phyloP scores from a whole-genome alignment of 345 rosid species.

The Lepidium sativum region DNA sequence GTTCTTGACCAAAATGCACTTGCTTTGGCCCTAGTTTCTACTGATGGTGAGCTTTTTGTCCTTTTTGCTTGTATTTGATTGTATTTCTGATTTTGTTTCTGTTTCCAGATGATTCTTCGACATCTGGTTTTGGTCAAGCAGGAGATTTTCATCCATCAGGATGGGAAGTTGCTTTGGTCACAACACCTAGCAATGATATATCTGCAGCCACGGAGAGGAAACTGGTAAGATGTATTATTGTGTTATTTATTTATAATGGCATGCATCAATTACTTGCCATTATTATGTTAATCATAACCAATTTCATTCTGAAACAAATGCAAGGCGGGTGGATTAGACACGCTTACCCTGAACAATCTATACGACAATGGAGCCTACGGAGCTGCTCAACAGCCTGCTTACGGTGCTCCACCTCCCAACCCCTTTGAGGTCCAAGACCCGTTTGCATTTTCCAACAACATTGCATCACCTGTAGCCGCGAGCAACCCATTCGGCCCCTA shows the following conservation, averaged over 20 bases:
- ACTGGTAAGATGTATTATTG: conserved; percentile 43
- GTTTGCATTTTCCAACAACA: conserved; percentile 38
- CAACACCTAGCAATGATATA: conserved; percentile 57
- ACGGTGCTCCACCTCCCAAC: conserved; percentile 56
- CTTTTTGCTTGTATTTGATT: background rate
- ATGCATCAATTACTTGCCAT: background rate
- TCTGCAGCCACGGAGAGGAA: conserved; percentile 63
- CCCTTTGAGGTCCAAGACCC: conserved; percentile 77
- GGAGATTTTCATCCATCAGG: conserved; percentile 57
- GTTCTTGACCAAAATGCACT: conserved; percentile 73
- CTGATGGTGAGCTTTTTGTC: conserved; percentile 40
- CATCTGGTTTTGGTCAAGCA: conserved; percentile 42
- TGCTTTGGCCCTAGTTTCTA: conserved; percentile 63
- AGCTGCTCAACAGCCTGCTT: conserved; percentile 53
- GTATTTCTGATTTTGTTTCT: conserved; percentile 4
- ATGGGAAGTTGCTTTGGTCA: conserved; percentile 83
- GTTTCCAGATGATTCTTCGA: conserved; percentile 38
- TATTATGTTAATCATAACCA: background rate
- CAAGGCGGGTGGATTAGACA: conserved; percentile 82
- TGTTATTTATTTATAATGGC: conserved; percentile 5
- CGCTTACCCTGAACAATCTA: conserved; percentile 66
- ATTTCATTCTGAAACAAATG: background rate
- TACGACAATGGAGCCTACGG: conserved; percentile 61
- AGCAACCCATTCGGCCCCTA: conserved; percentile 65
- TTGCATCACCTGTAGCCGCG: conserved; percentile 33